Evolutionary conservation across 176 grass and related monocot species (phyloP), one percentile per base, ranked within the genome.

Genomic region (Oryza officinalis): DNA sequence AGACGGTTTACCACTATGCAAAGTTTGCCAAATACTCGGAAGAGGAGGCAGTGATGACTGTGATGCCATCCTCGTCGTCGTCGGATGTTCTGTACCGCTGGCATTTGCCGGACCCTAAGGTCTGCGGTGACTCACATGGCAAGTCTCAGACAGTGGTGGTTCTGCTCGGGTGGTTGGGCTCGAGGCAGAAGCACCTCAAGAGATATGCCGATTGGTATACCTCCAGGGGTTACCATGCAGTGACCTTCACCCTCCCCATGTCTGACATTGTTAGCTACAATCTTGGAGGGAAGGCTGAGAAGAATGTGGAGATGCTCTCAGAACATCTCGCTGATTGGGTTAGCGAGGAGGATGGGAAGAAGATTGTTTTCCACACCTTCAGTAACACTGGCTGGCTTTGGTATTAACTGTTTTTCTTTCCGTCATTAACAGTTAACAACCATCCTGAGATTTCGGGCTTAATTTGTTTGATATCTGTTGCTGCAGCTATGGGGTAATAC

Each of bases 361-460:
- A 91, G 64, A 90, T 98, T 71, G 84, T 98, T 22, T 98, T 98
- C 83, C 93, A 98, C 76, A 95, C 96, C 78, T 98, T 98, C 77
- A 98, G 96, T 54, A 95, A 95, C 76, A 98, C 96, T 3, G 96
- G 96, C 71, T 98, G 96, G 93, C 85, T 98, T 73, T 93, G 88
- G 96, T 98, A 93, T 25, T 82, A 9, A 6, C 10, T 43, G 9
- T 84, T 84, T 41, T 26, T 28, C 74, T 43, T 70, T 81, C 4
- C 4, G 2, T 27, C n/a, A 0, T 60, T 14, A 7, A 67, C 3
- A 50, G 28, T 52, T 32, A 40, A n/a, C 72, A 41, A 38, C 9
- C 31, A 27, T 4, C 35, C 60, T 44, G 6, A 32, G 41, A 10
- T 72, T 63, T 80, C 15, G 10, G 69, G 78, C 54, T 83, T 17